Evolutionary conservation across 176 grass and related monocot species (phyloP).

Genomic region (Oryza brachyantha): DNA sequence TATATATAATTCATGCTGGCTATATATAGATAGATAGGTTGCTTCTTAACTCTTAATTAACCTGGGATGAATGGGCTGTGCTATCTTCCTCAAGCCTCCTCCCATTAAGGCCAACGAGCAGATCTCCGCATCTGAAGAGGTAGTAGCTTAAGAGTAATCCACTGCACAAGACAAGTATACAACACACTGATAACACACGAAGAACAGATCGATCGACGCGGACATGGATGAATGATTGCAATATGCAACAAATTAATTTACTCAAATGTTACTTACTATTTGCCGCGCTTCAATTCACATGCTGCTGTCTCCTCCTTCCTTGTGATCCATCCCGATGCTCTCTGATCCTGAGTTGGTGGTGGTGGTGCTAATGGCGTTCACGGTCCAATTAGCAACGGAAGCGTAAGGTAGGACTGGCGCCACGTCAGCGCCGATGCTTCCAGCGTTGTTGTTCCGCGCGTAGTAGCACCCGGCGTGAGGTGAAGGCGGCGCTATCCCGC

Average conservation of each 20-base stretch:
- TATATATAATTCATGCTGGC: conserved; percentile 47
- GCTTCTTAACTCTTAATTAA: conserved; percentile 51
- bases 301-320: conserved; percentile 66
- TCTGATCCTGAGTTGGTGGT: conserved; percentile 53
- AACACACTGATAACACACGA: conserved; percentile 1
- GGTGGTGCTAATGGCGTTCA: conserved; percentile 46
- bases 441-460: conserved; percentile 24
- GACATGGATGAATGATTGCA: conserved; percentile 20
- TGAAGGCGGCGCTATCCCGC: background rate
- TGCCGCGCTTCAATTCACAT: conserved; percentile 40
- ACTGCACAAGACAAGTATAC: conserved; percentile 37
- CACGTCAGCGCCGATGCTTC: conserved; percentile 36
- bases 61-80: conserved; percentile 37
- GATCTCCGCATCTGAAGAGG: conserved; percentile 9
- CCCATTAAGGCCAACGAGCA: conserved; percentile 21
- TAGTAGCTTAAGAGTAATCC: conserved; percentile 6
- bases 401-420: conserved; percentile 43
- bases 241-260: conserved; percentile 42
- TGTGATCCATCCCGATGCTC: conserved; percentile 63
- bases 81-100: conserved; percentile 42
- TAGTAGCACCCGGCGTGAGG: conserved; percentile 40
- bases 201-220: conserved; percentile 27
- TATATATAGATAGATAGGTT: conserved; percentile 43
- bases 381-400: conserved; percentile 49
- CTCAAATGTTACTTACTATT: conserved; percentile 32